Conservation (phyloP, 148 eudicot species). For the Amaranthus cruentus region DNA sequence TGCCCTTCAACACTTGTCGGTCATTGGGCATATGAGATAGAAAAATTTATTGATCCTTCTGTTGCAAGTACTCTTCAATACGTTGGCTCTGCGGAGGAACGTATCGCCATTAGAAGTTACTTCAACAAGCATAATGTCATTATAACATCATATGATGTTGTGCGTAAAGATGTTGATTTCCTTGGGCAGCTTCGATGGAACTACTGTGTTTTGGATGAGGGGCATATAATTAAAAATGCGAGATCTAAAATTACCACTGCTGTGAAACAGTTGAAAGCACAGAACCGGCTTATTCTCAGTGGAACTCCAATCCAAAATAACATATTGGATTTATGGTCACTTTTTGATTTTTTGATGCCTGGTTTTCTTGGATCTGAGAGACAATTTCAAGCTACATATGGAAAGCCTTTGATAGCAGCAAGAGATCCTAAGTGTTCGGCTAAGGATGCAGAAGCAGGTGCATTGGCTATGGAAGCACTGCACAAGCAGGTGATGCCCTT, state of each 20-base stretch:
- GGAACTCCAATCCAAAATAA: slow-evolving; percentile 99
- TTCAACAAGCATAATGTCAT: slow-evolving; percentile 71
- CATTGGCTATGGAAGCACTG: slow-evolving; percentile 97
- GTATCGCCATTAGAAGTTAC: slow-evolving; percentile 51
- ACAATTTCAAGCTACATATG: slow-evolving; percentile 95
- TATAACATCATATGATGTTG: slow-evolving; percentile 92
- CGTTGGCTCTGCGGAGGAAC: slow-evolving; percentile 84
- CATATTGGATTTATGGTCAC: slow-evolving; percentile 97
- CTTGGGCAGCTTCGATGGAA: slow-evolving; percentile 78
- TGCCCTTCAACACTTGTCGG: slow-evolving; percentile 99
- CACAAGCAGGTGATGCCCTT: slow-evolving; percentile 99
- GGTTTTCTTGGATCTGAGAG: slow-evolving; percentile 98
- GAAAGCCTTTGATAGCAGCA: slow-evolving; percentile 90
- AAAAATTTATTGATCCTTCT: slow-evolving; percentile 87
- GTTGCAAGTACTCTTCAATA: slow-evolving; percentile 76
- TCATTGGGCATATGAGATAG: slow-evolving; percentile 98
- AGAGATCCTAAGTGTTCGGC: slow-evolving; percentile 97
- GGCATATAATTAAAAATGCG: slow-evolving; percentile 86
- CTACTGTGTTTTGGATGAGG: slow-evolving; percentile 93
- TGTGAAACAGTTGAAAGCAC: slow-evolving; percentile 91
- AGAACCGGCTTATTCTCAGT: slow-evolving; percentile 94
- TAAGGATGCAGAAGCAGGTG: slow-evolving; percentile 98
- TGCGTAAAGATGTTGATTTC: slow-evolving; percentile 88
- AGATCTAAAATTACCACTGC: slow-evolving; percentile 89
- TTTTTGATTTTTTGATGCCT: slow-evolving; percentile 98